Conservation (phyloP, 495 filamentous ascomycete genomes). For the Penicillium bialowiezense region DNA sequence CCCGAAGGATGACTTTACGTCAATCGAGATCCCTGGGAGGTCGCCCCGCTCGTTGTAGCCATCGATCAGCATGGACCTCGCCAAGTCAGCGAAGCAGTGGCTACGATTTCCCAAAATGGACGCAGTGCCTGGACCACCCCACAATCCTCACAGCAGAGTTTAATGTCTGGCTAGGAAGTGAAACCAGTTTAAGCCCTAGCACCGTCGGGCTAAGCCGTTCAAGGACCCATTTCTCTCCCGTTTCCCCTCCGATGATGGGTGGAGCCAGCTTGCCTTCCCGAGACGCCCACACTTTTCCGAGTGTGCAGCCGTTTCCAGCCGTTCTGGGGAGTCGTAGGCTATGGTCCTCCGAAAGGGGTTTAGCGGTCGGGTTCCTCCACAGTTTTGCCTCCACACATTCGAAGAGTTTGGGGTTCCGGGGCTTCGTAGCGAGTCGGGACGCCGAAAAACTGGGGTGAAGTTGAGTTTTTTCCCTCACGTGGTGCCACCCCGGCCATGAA, state of each 20-base stretch:
- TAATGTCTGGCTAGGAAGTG: background rate
- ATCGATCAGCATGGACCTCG: slow-evolving; percentile 10
- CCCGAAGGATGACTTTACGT: slow-evolving; percentile 4
- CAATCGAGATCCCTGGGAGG: slow-evolving; percentile 10
- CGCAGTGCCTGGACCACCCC: background rate
- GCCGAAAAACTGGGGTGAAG: slow-evolving; percentile 15
- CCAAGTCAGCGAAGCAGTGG: slow-evolving; percentile 8
- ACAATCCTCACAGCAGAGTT: background rate
- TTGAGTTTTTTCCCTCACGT: slow-evolving; percentile 9
- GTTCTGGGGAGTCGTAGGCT: slow-evolving; percentile 15
- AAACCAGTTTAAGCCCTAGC: background rate
- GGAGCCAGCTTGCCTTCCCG: background rate
- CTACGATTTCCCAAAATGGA: slow-evolving; percentile 17
- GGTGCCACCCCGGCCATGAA: background rate
- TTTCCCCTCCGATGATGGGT: background rate
- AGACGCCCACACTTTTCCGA: slow-evolving; percentile 1
- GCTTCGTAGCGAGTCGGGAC: slow-evolving; percentile 16
- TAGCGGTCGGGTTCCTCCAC: slow-evolving; percentile 15
- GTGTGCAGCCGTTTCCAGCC: background rate
- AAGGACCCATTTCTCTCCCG: background rate
- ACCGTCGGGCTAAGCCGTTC: slow-evolving; percentile 1
- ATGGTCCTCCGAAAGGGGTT: background rate
- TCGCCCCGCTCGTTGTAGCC: slow-evolving; percentile 10
- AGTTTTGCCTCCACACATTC: slow-evolving; percentile 16
- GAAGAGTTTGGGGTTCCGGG: slow-evolving; percentile 4